These are phyloP conservation scores for Rhizophagus prolifer DNA, from an alignment of 192 early-diverging fungal species.

Conservation along the genomic window DNA sequence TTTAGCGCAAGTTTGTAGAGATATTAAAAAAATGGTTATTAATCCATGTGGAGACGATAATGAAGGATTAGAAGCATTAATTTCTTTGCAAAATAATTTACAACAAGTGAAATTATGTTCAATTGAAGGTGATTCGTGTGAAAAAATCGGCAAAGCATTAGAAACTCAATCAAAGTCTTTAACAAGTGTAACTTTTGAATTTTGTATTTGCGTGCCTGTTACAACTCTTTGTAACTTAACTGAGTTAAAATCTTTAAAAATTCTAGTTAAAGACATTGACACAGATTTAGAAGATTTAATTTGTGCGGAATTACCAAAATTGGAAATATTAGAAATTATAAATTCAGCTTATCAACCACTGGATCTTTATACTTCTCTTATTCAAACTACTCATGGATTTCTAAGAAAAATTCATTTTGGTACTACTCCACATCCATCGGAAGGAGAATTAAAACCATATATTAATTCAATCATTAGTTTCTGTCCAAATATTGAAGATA, in stretches of 20 bases:
- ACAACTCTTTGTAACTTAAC: background rate
- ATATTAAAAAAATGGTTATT: background rate
- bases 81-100: background rate
- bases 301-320: background rate
- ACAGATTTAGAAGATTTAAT: background rate
- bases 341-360: background rate
- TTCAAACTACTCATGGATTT: background rate
- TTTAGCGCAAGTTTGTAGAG: background rate
- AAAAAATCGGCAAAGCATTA: background rate
- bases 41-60: slow-evolving; percentile 1
- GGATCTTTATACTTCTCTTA: background rate
- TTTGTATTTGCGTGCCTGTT: background rate
- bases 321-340: background rate
- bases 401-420: background rate
- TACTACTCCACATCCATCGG: background rate
- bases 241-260: background rate
- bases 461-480: background rate
- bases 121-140: background rate
- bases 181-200: background rate
- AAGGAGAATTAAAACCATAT: background rate
- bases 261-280: background rate
- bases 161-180: background rate
- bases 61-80: background rate
- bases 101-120: background rate
- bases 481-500: background rate